A percentile compares a stretch with the other conserved stretches of the same genome.
Evolutionary conservation across 2,329 filamentous ascomycete species (phyloP).

Genomic region (Sclerotinia borealis): DNA sequence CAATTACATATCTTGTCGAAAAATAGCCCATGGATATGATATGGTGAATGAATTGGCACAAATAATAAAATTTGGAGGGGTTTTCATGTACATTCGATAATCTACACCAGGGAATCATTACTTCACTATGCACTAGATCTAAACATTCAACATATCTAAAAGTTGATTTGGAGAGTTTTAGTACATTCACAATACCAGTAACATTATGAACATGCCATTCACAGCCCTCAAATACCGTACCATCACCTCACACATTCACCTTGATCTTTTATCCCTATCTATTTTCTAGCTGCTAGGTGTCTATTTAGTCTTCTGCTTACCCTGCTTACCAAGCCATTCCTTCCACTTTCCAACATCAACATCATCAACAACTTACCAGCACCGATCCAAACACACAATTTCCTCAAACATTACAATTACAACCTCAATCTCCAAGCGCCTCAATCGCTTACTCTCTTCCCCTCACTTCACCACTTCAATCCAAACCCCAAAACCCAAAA

Average conservation of each 20-base stretch:
- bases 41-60: neutral
- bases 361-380: too few species aligned
- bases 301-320: neutral
- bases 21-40: neutral
- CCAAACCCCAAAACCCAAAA: neutral
- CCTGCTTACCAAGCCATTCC: neutral
- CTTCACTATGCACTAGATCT: too few species aligned
- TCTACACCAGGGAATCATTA: neutral
- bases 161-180: neutral
- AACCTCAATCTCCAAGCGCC: neutral
- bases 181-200: neutral
- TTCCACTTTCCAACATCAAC: neutral
- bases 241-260: neutral
- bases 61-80: too few species aligned
- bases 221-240: neutral
- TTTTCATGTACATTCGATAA: neutral
- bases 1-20: neutral
- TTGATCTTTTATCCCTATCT: neutral
- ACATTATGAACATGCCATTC: neutral
- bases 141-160: neutral
- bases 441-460: too few species aligned
- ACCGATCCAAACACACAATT: neutral
- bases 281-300: neutral
- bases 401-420: neutral
- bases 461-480: neutral